Conservation (phyloP, 2,329 filamentous ascomycete species). For the Pseudocercospora musae region DNA sequence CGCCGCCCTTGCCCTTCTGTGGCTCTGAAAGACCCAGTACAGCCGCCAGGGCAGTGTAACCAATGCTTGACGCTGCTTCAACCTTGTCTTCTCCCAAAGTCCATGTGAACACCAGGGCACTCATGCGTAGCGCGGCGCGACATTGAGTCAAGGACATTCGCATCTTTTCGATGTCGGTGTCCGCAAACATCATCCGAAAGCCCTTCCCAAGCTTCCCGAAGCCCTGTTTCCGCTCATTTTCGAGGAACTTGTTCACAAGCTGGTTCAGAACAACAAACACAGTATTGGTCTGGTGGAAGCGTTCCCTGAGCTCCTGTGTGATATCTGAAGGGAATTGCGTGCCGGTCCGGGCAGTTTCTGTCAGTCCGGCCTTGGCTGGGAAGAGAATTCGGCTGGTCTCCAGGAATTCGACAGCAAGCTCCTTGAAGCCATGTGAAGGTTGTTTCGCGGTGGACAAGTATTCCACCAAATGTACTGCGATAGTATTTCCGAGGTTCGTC, state of each 20-base stretch:
- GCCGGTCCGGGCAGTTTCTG: constrained; percentile 47
- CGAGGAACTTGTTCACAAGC: constrained; percentile 59
- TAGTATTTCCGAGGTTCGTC: constrained; percentile 59
- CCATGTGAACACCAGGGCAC: constrained; percentile 54
- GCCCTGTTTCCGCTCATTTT: constrained; percentile 60
- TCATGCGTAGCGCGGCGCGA: constrained; percentile 59
- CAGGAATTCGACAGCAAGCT: constrained; percentile 63
- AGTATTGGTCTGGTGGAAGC: constrained; percentile 58
- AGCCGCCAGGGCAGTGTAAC: constrained; percentile 64
- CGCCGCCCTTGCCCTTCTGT: constrained; percentile 4
- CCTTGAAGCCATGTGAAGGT: constrained; percentile 55
- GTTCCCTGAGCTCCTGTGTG: constrained; percentile 61
- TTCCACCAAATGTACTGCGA: constrained; percentile 63
- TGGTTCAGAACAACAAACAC: constrained; percentile 64
- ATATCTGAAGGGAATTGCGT: constrained; percentile 59
- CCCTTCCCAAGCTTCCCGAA: constrained; percentile 60
- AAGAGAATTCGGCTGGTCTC: constrained; percentile 65
- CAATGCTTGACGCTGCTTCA: constrained; percentile 61
- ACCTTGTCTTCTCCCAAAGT: constrained; percentile 56
- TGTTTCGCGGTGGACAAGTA: constrained; percentile 58
- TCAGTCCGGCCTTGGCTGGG: constrained; percentile 64
- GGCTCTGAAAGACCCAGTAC: constrained; percentile 50
- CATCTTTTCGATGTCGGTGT: constrained; percentile 61
- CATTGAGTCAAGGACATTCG: constrained; percentile 55
- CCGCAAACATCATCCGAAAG: constrained; percentile 62